phyloP scores from a whole-genome alignment of 108 stramenopile genomes.

The Skeletonema grethae region DNA sequence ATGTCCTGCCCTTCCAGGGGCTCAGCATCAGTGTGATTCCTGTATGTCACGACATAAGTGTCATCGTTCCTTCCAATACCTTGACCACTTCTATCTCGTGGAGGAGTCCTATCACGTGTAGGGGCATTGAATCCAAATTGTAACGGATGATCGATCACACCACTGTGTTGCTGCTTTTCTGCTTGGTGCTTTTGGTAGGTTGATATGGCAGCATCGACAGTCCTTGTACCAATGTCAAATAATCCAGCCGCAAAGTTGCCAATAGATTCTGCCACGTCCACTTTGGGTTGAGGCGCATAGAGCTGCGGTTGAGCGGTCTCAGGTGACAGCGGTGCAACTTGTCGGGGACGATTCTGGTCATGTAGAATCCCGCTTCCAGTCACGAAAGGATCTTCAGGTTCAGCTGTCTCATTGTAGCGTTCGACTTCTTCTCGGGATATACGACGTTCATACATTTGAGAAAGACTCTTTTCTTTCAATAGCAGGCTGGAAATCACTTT shows the following conservation, averaged over 20 bases:
- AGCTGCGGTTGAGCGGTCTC: background rate
- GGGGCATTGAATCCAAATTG: background rate
- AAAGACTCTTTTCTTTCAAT: conserved; percentile 39
- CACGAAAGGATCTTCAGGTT: conserved; percentile 37
- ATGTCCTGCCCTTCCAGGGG: background rate
- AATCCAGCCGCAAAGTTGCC: background rate
- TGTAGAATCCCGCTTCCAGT: conserved; percentile 1
- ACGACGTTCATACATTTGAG: conserved; percentile 30
- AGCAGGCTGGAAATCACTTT: conserved; percentile 45
- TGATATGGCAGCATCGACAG: conserved; percentile 62
- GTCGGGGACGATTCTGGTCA: conserved; percentile 2
- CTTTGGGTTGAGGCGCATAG: background rate
- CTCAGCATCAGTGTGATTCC: background rate
- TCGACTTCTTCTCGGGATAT: conserved; percentile 34
- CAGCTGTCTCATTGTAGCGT: conserved; percentile 15
- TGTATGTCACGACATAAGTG: background rate
- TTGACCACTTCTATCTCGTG: background rate
- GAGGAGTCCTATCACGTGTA: background rate
- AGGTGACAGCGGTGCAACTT: conserved; percentile 1
- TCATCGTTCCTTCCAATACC: background rate
- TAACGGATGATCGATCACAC: background rate
- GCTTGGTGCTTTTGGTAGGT: conserved; percentile 3
- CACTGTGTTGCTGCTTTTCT: background rate
- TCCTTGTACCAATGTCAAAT: conserved; percentile 32
- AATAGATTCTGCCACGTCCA: background rate